Percentiles rank a stretch among this genome's conserved stretches.
Conservation (phyloP, 805 yeast genomes). For the Tetrapisispora iriomotensis region DNA sequence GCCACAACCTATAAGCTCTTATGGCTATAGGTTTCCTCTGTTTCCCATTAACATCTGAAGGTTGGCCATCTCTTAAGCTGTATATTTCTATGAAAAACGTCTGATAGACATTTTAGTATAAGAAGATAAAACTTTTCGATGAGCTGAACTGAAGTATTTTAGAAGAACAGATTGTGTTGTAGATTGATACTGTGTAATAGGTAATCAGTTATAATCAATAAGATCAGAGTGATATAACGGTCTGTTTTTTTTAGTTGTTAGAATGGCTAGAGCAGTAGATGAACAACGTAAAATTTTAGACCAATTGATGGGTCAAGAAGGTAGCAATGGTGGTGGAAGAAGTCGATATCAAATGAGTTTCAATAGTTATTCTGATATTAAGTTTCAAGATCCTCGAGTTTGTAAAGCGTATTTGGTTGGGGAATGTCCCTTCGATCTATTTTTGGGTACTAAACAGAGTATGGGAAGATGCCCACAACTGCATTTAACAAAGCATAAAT, state of each 20-base stretch:
- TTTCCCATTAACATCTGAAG: too few species aligned
- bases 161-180: too few species aligned
- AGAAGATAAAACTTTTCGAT: too few species aligned
- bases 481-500: constrained; percentile 64
- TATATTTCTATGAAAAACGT: too few species aligned
- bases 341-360: background rate
- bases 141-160: too few species aligned
- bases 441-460: constrained; percentile 72
- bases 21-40: too few species aligned
- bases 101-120: too few species aligned
- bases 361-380: constrained; percentile 12
- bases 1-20: too few species aligned
- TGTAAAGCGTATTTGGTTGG: constrained; percentile 83
- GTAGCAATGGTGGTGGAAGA: constrained; percentile 3
- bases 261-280: constrained; percentile 46
- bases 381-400: constrained; percentile 46
- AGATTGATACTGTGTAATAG: background rate
- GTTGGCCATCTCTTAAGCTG: too few species aligned
- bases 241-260: too few species aligned
- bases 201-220: too few species aligned
- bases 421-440: constrained; percentile 75
- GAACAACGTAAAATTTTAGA: constrained; percentile 66
- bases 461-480: constrained; percentile 69
- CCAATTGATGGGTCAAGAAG: constrained; percentile 50
- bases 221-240: too few species aligned